Conservation (phyloP, 2,329 filamentous ascomycete species). For the Penicillium brasilianum region DNA sequence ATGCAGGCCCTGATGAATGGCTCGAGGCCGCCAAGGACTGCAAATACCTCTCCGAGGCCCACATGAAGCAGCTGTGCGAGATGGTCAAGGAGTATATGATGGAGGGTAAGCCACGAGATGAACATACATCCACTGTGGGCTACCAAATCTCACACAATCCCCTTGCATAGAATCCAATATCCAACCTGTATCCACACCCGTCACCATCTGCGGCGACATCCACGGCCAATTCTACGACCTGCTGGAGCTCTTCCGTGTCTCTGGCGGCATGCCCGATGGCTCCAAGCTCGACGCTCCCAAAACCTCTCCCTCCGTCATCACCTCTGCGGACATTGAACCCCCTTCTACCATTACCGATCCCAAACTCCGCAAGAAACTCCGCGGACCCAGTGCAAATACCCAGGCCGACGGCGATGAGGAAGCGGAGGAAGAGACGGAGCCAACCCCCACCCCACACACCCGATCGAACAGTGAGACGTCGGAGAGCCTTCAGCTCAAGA, state of each 20-base stretch:
- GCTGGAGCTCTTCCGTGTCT: conserved; percentile 93
- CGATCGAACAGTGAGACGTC: conserved; percentile 39
- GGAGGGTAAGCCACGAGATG: conserved; percentile 69
- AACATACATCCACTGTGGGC: neutral
- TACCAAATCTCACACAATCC: neutral
- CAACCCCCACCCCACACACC: conserved; percentile 27
- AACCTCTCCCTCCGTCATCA: conserved; percentile 75
- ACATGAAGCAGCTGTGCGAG: conserved; percentile 99
- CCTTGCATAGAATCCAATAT: conserved; percentile 83
- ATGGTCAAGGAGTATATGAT: conserved; percentile 98
- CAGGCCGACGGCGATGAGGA: conserved; percentile 43
- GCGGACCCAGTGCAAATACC: conserved; percentile 43
- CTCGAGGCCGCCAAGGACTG: conserved; percentile 95
- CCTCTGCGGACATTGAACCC: conserved; percentile 88
- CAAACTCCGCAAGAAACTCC: conserved; percentile 84
- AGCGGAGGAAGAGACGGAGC: conserved; percentile 26
- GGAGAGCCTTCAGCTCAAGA: conserved; percentile 55
- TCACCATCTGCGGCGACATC: conserved; percentile 97
- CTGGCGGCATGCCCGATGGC: conserved; percentile 94
- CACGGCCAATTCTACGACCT: conserved; percentile 99
- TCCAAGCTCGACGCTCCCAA: conserved; percentile 70
- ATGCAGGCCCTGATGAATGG: conserved; percentile 93
- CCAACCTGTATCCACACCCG: conserved; percentile 93
- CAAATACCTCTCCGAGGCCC: conserved; percentile 91
- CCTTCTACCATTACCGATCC: conserved; percentile 87